Conservation (phyloP, 164 flowering plant species). For the Echeveria elegans region DNA sequence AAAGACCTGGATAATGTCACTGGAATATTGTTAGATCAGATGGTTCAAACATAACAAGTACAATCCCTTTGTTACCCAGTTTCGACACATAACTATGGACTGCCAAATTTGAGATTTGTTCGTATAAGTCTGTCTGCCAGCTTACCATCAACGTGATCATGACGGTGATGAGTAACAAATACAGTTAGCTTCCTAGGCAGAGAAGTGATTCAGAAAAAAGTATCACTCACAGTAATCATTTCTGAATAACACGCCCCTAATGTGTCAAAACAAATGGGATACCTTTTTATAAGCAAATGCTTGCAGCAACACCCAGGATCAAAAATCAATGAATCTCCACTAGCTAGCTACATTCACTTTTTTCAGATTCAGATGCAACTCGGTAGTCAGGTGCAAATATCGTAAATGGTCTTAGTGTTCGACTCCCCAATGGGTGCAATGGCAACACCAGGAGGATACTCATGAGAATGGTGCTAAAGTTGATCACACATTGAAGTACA, state of each 20-base stretch:
- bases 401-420: constrained; percentile 64
- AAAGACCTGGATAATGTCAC: constrained; percentile 64
- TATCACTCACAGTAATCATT: not conserved
- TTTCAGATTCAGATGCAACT: constrained; percentile 12
- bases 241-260: not conserved
- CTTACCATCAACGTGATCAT: constrained; percentile 90
- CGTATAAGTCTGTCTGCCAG: not conserved
- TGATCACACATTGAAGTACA: not conserved
- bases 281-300: constrained; percentile 65
- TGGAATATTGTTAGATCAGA: constrained; percentile 7
- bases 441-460: constrained; percentile 81
- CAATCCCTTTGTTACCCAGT: not conserved
- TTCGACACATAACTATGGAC: not conserved
- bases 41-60: not conserved
- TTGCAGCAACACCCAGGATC: constrained; percentile 80
- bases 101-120: not conserved
- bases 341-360: constrained; percentile 25
- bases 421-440: constrained; percentile 79
- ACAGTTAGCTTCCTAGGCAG: constrained; percentile 81
- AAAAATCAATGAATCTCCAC: constrained; percentile 80
- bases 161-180: constrained; percentile 93
- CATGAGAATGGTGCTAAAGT: constrained; percentile 36
- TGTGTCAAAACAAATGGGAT: constrained; percentile 6
- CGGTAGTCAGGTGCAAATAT: constrained; percentile 53
- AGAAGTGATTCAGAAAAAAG: constrained; percentile 31